phyloP scores from a whole-genome alignment of 164 flowering plant genomes.

The Euptelea pleiosperma region DNA sequence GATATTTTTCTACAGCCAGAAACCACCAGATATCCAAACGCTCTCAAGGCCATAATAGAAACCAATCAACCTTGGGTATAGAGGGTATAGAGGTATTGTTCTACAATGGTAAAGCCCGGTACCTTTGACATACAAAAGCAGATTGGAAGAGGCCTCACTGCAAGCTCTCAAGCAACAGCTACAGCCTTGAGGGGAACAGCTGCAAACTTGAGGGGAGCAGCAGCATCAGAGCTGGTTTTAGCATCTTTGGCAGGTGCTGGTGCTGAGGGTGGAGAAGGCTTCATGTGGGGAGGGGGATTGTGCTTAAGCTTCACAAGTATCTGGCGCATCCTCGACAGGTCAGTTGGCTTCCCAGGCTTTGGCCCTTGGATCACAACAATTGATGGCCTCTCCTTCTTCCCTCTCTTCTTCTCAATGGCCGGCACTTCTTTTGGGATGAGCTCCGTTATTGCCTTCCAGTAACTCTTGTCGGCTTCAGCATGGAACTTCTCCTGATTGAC shows the following conservation, averaged over 20 bases:
- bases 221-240: conserved; percentile 12
- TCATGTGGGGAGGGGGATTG: conserved; percentile 61
- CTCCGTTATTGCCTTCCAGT: conserved; percentile 69
- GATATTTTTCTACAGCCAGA: conserved; percentile 1
- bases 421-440: conserved; percentile 64
- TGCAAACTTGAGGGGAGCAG: no score
- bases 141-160: not conserved
- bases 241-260: conserved; percentile 30
- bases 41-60: no score
- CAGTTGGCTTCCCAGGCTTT: conserved; percentile 85
- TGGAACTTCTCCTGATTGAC: conserved; percentile 58
- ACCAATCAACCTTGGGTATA: no score
- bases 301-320: conserved; percentile 67
- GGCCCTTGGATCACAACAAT: conserved; percentile 73
- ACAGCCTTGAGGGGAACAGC: conserved; percentile 15
- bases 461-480: conserved; percentile 51
- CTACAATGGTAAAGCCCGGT: no score
- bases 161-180: conserved; percentile 18
- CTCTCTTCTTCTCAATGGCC: conserved; percentile 49
- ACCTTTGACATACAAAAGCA: conserved; percentile 1
- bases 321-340: conserved; percentile 74
- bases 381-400: conserved; percentile 69
- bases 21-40: not conserved
- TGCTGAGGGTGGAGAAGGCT: conserved; percentile 38
- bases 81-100: no score